Evolutionary conservation across 352 stramenopile genomes (phyloP).

Genomic region (Globisporangium ultimum): DNA sequence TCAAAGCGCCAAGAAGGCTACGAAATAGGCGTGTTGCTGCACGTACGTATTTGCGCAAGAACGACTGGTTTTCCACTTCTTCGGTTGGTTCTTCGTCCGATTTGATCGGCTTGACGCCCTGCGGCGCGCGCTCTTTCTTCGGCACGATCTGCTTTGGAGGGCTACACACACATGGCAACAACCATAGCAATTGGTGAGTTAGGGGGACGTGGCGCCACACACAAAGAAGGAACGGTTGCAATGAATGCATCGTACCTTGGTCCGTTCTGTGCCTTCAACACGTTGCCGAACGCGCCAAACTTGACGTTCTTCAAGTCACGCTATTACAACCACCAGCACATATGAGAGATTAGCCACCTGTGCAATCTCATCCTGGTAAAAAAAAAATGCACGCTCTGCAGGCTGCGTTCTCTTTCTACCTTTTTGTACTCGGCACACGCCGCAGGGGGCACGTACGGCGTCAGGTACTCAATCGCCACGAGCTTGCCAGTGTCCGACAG

Average conservation of each 20-base stretch:
- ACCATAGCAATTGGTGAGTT: not conserved
- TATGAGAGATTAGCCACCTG: not conserved
- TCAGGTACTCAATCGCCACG: constrained; percentile 81
- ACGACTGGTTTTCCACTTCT: constrained; percentile 65
- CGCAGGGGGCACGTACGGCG: constrained; percentile 37
- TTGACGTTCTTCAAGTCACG: constrained; percentile 57
- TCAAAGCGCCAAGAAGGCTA: too few relatives aligned
- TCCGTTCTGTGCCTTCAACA: constrained; percentile 57
- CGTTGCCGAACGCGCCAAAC: constrained; percentile 50
- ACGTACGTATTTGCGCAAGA: constrained; percentile 85
- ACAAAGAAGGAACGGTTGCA: not conserved
- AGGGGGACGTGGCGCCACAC: not conserved
- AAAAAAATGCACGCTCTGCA: too few relatives aligned
- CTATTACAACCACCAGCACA: constrained; percentile 13
- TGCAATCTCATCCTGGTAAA: too few relatives aligned
- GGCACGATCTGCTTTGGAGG: constrained; percentile 59
- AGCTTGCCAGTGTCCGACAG: constrained; percentile 73
- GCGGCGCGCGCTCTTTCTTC: constrained; percentile 59
- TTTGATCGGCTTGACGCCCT: constrained; percentile 71
- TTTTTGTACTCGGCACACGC: constrained; percentile 53
- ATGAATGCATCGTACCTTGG: constrained; percentile 41
- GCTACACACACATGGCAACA: constrained; percentile 19
- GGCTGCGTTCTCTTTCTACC: constrained; percentile 13
- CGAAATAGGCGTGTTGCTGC: too few relatives aligned
- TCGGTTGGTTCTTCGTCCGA: constrained; percentile 55